phyloP scores from a whole-genome alignment of 108 stramenopile genomes.

The Fistulifera solaris region DNA sequence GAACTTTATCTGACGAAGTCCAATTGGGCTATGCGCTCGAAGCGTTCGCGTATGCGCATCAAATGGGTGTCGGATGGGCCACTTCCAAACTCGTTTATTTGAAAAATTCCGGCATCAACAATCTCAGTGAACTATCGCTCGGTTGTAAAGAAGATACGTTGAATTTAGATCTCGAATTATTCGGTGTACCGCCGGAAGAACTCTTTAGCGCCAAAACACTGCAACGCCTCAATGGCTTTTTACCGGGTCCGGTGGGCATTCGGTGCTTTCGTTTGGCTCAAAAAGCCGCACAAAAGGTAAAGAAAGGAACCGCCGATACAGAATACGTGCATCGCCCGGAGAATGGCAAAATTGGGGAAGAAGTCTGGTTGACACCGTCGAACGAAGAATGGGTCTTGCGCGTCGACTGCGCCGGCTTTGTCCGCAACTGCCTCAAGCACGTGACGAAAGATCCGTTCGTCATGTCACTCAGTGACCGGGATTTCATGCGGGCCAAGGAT shows the following conservation, averaged over 20 bases:
- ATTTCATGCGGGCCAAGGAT: constrained; percentile 29
- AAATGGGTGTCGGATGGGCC: constrained; percentile 11
- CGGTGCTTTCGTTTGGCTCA: constrained; percentile 16
- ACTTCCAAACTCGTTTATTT: constrained; percentile 1
- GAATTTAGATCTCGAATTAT: constrained; percentile 13
- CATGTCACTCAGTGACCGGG: constrained; percentile 20
- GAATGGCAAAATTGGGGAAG: constrained; percentile 12
- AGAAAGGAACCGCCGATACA: constrained; percentile 8
- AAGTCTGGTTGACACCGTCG: constrained; percentile 3
- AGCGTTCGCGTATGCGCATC: constrained; percentile 11
- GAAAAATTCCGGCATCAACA: constrained; percentile 10
- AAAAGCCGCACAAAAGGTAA: constrained; percentile 13
- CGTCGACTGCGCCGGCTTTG: constrained; percentile 28
- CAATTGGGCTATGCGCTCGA: constrained; percentile 12
- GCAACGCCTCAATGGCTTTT: constrained; percentile 11
- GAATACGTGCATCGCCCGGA: constrained; percentile 14
- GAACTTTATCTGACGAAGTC: constrained; percentile 10
- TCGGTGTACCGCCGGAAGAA: constrained; percentile 3
- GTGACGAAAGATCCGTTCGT: constrained; percentile 17
- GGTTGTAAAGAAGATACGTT: constrained; percentile 10
- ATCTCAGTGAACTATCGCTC: constrained; percentile 4
- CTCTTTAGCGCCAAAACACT: constrained; percentile 3
- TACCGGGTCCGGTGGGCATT: constrained; percentile 18
- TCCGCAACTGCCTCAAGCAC: constrained; percentile 11
- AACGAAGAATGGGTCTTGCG: constrained; percentile 11